These are phyloP conservation scores for Colletotrichum sp. DNA, from an alignment of 2,329 filamentous ascomycete species.

Conservation along the genomic window DNA sequence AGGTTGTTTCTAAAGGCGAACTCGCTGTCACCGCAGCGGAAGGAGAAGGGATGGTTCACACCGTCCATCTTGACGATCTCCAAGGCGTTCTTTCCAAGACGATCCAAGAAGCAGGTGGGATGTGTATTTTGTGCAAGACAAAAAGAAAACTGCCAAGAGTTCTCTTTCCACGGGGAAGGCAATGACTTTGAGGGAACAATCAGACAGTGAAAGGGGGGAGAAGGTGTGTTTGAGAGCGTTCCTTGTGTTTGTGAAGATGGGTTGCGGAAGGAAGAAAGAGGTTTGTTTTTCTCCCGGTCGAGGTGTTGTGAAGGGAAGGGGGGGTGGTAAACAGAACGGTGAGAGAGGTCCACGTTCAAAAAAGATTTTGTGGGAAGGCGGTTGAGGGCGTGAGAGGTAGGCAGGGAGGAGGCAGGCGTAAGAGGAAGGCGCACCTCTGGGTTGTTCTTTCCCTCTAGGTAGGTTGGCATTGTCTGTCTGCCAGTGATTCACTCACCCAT, in stretches of 20 bases:
- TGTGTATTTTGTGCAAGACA: background rate
- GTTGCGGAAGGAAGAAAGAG: background rate
- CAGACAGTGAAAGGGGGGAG: background rate
- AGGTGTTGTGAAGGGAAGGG: background rate
- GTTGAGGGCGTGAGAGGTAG: background rate
- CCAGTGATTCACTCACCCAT: background rate
- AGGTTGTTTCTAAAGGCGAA: background rate
- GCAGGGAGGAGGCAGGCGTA: background rate
- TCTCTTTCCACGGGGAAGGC: background rate
- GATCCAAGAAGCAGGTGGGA: background rate
- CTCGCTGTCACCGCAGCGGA: background rate
- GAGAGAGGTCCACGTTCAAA: background rate
- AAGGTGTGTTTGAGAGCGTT: background rate
- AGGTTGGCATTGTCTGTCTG: background rate
- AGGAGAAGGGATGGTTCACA: background rate
- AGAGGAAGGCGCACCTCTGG: background rate
- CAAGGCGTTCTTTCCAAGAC: background rate
- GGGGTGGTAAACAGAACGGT: background rate
- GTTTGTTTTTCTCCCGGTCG: background rate
- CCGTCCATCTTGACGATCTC: background rate
- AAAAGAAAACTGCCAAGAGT: background rate
- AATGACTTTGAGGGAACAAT: background rate
- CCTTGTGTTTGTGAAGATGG: background rate
- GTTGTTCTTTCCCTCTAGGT: background rate
- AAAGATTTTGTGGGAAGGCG: background rate